phyloP scores from a whole-genome alignment of 2,329 filamentous ascomycete species.

The Zymoseptoria brevis region DNA sequence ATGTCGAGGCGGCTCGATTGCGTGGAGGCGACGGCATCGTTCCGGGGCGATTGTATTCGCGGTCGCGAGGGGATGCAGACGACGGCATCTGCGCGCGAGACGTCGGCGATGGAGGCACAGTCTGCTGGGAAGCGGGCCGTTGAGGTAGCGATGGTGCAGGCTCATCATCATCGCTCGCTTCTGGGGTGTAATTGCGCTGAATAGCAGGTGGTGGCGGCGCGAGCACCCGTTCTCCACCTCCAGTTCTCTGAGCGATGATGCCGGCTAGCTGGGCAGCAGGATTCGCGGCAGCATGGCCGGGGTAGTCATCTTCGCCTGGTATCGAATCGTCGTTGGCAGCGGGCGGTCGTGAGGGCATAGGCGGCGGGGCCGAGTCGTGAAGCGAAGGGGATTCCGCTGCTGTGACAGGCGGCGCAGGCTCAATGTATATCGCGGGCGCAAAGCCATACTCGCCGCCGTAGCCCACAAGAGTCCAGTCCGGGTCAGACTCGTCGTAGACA shows the following conservation, averaged over 20 bases:
- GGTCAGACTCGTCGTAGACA: slow-evolving; percentile 84
- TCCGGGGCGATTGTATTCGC: slow-evolving; percentile 29
- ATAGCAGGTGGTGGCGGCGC: slow-evolving; percentile 46
- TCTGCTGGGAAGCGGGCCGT: slow-evolving; percentile 49
- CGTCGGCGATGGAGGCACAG: slow-evolving; percentile 40
- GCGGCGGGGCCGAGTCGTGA: slow-evolving; percentile 24
- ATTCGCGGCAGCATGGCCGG: slow-evolving; percentile 40
- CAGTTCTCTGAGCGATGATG: slow-evolving; percentile 44
- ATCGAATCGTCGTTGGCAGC: slow-evolving; percentile 30
- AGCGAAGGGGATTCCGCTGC: slow-evolving; percentile 36
- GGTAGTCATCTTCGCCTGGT: slow-evolving; percentile 34
- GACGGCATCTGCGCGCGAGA: slow-evolving; percentile 30
- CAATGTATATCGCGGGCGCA: slow-evolving; percentile 92
- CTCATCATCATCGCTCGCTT: slow-evolving; percentile 62
- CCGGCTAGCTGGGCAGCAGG: slow-evolving; percentile 53
- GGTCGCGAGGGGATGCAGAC: slow-evolving; percentile 27
- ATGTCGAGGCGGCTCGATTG: slow-evolving; percentile 38
- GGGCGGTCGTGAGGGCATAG: slow-evolving; percentile 34
- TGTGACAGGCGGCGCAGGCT: slow-evolving; percentile 50
- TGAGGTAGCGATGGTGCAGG: slow-evolving; percentile 55
- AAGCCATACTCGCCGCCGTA: slow-evolving; percentile 82
- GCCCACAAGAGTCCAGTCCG: slow-evolving; percentile 93
- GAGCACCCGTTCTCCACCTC: slow-evolving; percentile 29
- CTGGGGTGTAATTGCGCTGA: slow-evolving; percentile 52
- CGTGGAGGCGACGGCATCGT: slow-evolving; percentile 49